Evolutionary conservation across 1,284 basidiomycete genomes (phyloP).

Genomic region (Fomitopsis pinicola): DNA sequence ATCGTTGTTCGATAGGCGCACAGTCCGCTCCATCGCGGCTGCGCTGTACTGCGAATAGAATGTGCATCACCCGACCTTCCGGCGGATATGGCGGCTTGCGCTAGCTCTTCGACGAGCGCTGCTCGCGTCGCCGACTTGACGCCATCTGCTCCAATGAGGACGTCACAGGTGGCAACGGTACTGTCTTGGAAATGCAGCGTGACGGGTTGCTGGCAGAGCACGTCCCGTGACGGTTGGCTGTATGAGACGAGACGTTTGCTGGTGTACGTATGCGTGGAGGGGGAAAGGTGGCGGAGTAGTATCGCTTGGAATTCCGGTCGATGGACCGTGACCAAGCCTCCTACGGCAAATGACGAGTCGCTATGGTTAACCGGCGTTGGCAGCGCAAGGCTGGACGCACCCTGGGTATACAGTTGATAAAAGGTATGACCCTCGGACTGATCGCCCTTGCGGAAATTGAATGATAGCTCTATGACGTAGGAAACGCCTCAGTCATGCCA

Average conservation of each 20-base stretch:
- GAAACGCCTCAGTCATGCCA: background rate
- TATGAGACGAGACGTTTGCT: constrained; percentile 38
- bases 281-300: constrained; percentile 31
- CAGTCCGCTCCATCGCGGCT: constrained; percentile 37
- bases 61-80: constrained; percentile 15
- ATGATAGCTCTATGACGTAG: constrained; percentile 21
- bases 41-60: constrained; percentile 15
- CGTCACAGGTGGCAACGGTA: constrained; percentile 36
- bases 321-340: constrained; percentile 36
- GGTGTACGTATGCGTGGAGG: constrained; percentile 28
- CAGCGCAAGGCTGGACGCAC: constrained; percentile 15
- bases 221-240: constrained; percentile 16
- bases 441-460: constrained; percentile 31
- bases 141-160: constrained; percentile 50
- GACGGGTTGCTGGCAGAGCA: constrained; percentile 18
- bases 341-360: constrained; percentile 18
- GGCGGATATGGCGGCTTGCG: constrained; percentile 11
- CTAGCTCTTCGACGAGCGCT: constrained; percentile 20
- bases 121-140: constrained; percentile 29
- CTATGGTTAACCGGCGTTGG: background rate
- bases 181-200: constrained; percentile 42
- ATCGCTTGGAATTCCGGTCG: constrained; percentile 40
- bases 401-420: constrained; percentile 26
- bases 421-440: constrained; percentile 27
- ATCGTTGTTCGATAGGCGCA: constrained; percentile 37